phyloP scores from a whole-genome alignment of 257 asterid genomes.

The Penstemon barbatus region DNA sequence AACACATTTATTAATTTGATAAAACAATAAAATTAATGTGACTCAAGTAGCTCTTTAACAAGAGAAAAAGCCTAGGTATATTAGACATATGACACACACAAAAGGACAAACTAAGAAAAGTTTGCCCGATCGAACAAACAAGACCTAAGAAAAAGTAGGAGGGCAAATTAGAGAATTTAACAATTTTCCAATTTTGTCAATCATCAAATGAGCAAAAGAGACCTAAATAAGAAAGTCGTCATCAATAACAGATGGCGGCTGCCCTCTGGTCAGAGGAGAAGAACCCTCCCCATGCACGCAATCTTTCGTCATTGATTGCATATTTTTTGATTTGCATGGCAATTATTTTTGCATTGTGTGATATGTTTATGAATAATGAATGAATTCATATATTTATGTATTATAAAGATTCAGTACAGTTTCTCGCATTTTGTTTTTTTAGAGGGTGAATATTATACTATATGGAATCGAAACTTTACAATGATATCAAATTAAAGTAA shows the following conservation, averaged over 20 bases:
- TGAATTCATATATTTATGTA: slow-evolving; percentile 8
- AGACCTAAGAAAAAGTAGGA: background rate
- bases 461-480: too few species aligned
- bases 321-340: slow-evolving; percentile 42
- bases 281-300: slow-evolving; percentile 60
- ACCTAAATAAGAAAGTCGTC: slow-evolving; percentile 27
- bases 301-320: slow-evolving; percentile 56
- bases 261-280: slow-evolving; percentile 34
- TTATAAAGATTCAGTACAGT: background rate
- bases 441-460: too few species aligned
- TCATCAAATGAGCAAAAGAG: slow-evolving; percentile 9
- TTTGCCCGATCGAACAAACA: background rate
- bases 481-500: too few species aligned
- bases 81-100: background rate
- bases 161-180: slow-evolving; percentile 21
- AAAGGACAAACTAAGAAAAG: background rate
- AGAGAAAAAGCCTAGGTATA: too few species aligned
- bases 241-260: slow-evolving; percentile 56
- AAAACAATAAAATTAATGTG: background rate
- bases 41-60: background rate
- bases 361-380: slow-evolving; percentile 14
- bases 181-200: slow-evolving; percentile 3
- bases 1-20: too few species aligned
- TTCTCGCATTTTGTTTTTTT: too few species aligned
- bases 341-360: slow-evolving; percentile 4